Evolutionary conservation across 1,284 basidiomycete genomes (phyloP).

Genomic region (Ganoderma lucidum): DNA sequence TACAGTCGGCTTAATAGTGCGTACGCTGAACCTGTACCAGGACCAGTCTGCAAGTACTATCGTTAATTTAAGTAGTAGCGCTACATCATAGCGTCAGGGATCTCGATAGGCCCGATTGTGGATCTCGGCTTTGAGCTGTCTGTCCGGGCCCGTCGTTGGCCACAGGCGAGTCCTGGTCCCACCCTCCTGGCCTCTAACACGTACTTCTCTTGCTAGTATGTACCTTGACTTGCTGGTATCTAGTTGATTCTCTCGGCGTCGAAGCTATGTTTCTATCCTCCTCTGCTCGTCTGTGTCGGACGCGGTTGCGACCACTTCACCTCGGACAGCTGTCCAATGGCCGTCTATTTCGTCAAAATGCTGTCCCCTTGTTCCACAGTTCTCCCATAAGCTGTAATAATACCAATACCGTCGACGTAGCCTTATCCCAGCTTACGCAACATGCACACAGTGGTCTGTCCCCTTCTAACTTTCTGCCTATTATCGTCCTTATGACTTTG

Average conservation of each 20-base stretch:
- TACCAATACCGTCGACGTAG: neutral
- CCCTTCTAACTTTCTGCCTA: neutral
- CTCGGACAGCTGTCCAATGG: neutral
- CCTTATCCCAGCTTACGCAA: neutral
- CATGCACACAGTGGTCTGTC: neutral
- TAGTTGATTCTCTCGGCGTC: neutral
- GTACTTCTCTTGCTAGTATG: neutral
- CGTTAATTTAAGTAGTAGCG: too few relatives aligned
- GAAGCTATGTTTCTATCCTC: neutral
- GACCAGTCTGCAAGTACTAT: too few relatives aligned
- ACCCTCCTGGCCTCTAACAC: neutral
- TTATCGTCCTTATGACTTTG: neutral
- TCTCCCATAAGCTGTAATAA: neutral
- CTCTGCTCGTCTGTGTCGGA: slow-evolving; percentile 1
- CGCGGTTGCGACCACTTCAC: neutral
- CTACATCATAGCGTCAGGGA: neutral
- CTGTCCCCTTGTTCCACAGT: neutral
- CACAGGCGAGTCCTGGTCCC: neutral
- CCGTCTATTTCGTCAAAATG: neutral
- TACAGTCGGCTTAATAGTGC: neutral
- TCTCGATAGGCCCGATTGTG: neutral
- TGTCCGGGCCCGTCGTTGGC: too few relatives aligned
- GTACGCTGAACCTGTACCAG: neutral
- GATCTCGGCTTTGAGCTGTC: slow-evolving; percentile 2
- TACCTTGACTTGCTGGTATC: neutral